phyloP scores from a whole-genome alignment of 2,329 filamentous ascomycete species.

The Blumeria graminis region DNA sequence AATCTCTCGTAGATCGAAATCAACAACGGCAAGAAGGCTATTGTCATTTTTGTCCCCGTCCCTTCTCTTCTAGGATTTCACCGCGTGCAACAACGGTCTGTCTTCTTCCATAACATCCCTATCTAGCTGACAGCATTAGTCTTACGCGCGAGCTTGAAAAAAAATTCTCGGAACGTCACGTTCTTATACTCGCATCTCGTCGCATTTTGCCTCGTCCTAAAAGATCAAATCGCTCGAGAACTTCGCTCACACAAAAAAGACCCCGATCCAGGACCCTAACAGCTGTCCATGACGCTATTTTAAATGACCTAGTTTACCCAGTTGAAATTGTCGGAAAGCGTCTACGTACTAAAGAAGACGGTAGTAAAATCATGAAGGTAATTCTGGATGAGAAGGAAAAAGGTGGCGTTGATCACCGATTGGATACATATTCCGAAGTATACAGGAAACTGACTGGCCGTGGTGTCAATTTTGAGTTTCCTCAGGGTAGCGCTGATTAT shows the following conservation, averaged over 20 bases:
- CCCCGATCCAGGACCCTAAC: constrained; percentile 94
- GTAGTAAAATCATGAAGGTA: constrained; percentile 95
- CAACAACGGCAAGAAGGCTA: constrained; percentile 99
- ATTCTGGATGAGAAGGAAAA: constrained; percentile 99
- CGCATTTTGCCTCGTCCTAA: constrained; percentile 97
- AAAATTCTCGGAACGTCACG: constrained; percentile 99
- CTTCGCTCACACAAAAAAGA: constrained; percentile 95
- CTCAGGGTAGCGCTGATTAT: constrained; percentile 60
- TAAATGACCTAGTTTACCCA: constrained; percentile 93
- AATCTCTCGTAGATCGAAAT: constrained; percentile 78
- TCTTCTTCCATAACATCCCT: constrained; percentile 6
- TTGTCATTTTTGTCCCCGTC: constrained; percentile 99
- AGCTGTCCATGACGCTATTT: constrained; percentile 95
- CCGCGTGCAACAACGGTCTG: constrained; percentile 98
- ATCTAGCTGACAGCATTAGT: constrained; percentile 22
- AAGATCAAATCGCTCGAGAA: constrained; percentile 90
- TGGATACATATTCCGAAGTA: constrained; percentile 98
- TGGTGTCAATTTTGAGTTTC: constrained; percentile 96
- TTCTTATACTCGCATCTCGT: constrained; percentile 95
- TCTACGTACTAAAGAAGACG: constrained; percentile 94
- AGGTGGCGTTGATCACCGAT: constrained; percentile 95
- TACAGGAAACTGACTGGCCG: constrained; percentile 96
- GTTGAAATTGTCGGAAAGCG: constrained; percentile 99
- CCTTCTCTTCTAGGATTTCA: constrained; percentile 96
- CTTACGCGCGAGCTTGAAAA: constrained; percentile 99